Evolutionary conservation across 73 alveolate species (phyloP), one percentile per base, ranked within the genome.

Genomic region (Effrenium voratum): DNA sequence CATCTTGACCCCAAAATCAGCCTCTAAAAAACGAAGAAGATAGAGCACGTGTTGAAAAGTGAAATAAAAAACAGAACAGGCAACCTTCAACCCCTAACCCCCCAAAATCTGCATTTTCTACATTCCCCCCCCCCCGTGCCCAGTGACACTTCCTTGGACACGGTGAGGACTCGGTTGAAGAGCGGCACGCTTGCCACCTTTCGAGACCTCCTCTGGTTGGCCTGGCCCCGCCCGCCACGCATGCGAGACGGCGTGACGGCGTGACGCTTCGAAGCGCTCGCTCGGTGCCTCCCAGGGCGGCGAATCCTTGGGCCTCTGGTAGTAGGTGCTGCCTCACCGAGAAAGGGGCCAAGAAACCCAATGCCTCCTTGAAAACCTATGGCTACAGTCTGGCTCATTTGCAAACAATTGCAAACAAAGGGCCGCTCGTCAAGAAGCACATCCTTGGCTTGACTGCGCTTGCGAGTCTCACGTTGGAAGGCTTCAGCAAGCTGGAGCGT

Each of bases 61-160:
- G n/a, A n/a, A n/a, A n/a, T n/a, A n/a, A n/a, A n/a, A n/a, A n/a
- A n/a, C n/a, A n/a, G n/a, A n/a, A n/a, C n/a, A n/a, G n/a, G n/a
- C n/a, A n/a, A n/a, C n/a, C n/a, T n/a, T n/a, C n/a, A n/a, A n/a
- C n/a, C n/a, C n/a, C n/a, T n/a, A n/a, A n/a, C n/a, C n/a, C n/a
- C n/a, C n/a, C 40, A 12, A 32, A 16, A 24, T 24, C 32, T 66
- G 26, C 16, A 16, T 28, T 26, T 66, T 30, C 34, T 32, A n/a
- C n/a, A n/a, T 15, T 32, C 49, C 47, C 82, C 10, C n/a, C n/a
- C n/a, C n/a, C n/a, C n/a, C n/a, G n/a, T n/a, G n/a, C n/a, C n/a
- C n/a, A n/a, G n/a, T n/a, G n/a, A n/a, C n/a, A n/a, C n/a, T n/a
- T 72, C 95, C 95, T 88, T 88, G 47, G 95, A 88, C 59, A 88